These are phyloP conservation scores for Yamadazyma kitorensis DNA, from an alignment of 805 yeast genomes.

Conservation along the genomic window DNA sequence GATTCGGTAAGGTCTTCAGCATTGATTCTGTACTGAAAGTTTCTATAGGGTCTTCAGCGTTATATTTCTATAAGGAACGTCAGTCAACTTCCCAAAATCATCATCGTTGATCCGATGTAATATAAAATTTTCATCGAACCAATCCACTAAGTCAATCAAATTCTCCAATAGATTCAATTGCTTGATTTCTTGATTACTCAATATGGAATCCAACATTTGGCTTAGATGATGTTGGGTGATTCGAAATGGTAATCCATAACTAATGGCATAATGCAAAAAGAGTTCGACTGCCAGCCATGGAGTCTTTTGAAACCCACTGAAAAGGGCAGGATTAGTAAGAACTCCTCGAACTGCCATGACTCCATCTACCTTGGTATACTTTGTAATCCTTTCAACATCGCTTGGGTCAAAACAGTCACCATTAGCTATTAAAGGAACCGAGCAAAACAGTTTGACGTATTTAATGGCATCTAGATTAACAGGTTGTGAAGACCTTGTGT, in stretches of 20 bases:
- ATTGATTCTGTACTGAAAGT: no score
- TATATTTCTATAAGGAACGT: no score
- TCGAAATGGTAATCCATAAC: conserved; percentile 82
- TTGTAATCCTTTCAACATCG: conserved; percentile 64
- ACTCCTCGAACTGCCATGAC: conserved; percentile 95
- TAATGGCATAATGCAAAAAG: conserved; percentile 74
- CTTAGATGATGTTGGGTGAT: conserved; percentile 83
- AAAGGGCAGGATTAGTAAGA: conserved; percentile 81
- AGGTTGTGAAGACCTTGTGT: conserved; percentile 80
- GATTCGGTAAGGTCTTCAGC: no score
- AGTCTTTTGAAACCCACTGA: conserved; percentile 66
- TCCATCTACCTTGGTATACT: conserved; percentile 78
- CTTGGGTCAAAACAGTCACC: conserved; percentile 82
- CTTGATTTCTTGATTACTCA: conserved; percentile 29
- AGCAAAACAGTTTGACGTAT: conserved; percentile 50
- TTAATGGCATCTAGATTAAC: conserved; percentile 82
- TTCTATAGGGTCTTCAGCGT: no score
- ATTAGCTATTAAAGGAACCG: conserved; percentile 88
- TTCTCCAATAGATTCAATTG: conserved; percentile 61
- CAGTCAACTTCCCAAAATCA: conserved; percentile 60
- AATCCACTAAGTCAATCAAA: conserved; percentile 68
- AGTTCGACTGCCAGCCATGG: conserved; percentile 92
- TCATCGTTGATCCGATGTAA: conserved; percentile 64
- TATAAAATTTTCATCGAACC: conserved; percentile 72
- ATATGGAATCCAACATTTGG: conserved; percentile 71